Evolutionary conservation across 179 eudicot genomes (phyloP).

Genomic region (Drosera spatulata): DNA sequence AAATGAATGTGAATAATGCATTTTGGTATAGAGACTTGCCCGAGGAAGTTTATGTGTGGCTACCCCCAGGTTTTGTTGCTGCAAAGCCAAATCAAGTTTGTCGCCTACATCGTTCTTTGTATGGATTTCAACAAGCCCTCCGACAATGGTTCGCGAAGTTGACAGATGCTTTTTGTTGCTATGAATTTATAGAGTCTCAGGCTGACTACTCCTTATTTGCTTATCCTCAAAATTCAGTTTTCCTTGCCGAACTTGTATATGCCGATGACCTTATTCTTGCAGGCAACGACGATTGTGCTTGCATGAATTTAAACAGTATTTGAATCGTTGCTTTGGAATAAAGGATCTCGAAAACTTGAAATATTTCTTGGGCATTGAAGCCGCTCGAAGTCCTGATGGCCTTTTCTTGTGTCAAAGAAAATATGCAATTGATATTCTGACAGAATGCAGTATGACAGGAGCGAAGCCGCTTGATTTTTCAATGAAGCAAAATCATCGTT

Average conservation of each 20-base stretch:
- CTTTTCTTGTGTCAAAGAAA: not conserved
- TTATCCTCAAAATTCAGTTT: not conserved
- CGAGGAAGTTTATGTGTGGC: slow-evolving; percentile 3
- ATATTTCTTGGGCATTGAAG: slow-evolving; percentile 7
- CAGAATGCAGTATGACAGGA: not conserved
- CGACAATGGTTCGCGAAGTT: slow-evolving; percentile 7
- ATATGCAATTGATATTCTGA: slow-evolving; percentile 4
- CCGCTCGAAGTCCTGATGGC: not conserved
- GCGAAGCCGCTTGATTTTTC: not conserved
- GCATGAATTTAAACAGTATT: slow-evolving; percentile 2
- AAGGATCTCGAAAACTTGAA: slow-evolving; percentile 5
- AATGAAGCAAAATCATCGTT: not conserved
- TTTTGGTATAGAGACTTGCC: too few relatives aligned
- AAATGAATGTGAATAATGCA: slow-evolving; percentile 1
- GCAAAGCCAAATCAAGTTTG: not conserved
- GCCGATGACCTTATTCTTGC: slow-evolving; percentile 5
- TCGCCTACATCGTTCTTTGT: slow-evolving; percentile 3
- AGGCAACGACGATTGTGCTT: slow-evolving; percentile 2
- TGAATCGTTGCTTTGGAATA: slow-evolving; percentile 5
- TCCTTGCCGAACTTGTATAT: not conserved
- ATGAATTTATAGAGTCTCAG: not conserved
- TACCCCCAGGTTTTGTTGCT: not conserved
- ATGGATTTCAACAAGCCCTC: slow-evolving; percentile 5
- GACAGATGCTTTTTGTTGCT: not conserved
- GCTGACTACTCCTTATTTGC: slow-evolving; percentile 5